phyloP scores from a whole-genome alignment of 2,329 filamentous ascomycete species.

The Didymella arachidicola region DNA sequence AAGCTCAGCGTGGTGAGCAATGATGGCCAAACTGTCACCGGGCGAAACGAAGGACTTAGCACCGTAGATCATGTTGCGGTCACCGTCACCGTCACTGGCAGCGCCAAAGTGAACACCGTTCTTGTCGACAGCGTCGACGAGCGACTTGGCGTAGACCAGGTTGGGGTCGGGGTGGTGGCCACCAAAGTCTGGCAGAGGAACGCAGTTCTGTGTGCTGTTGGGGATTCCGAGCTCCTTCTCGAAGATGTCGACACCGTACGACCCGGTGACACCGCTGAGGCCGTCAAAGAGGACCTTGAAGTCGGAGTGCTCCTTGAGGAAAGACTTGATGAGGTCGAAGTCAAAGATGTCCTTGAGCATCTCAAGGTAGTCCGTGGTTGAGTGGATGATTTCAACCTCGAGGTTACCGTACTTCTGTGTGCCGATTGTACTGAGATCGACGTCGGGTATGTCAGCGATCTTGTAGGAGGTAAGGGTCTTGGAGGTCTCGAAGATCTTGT shows the following conservation, averaged over 20 bases:
- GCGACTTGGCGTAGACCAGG: conserved; percentile 92
- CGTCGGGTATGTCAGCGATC: conserved; percentile 82
- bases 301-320: conserved; percentile 84
- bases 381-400: conserved; percentile 95
- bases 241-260: conserved; percentile 94
- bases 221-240: conserved; percentile 89
- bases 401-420: conserved; percentile 83
- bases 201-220: conserved; percentile 86
- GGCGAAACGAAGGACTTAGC: conserved; percentile 96
- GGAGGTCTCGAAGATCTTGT: conserved; percentile 94
- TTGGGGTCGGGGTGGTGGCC: conserved; percentile 98
- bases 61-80: conserved; percentile 99
- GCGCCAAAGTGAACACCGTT: conserved; percentile 93
- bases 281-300: conserved; percentile 98
- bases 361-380: conserved; percentile 85
- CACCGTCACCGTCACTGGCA: conserved; percentile 94
- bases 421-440: conserved; percentile 85
- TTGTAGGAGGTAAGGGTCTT: conserved; percentile 94
- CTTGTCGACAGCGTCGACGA: conserved; percentile 93
- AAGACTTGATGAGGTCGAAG: conserved; percentile 93
- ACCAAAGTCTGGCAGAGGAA: conserved; percentile 92
- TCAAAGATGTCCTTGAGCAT: conserved; percentile 99
- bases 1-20: conserved; percentile 92
- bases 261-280: conserved; percentile 91
- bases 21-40: conserved; percentile 96